These are phyloP conservation scores for Aspergillus texensis DNA, from an alignment of 2,329 filamentous ascomycete genomes.

Conservation along the genomic window DNA sequence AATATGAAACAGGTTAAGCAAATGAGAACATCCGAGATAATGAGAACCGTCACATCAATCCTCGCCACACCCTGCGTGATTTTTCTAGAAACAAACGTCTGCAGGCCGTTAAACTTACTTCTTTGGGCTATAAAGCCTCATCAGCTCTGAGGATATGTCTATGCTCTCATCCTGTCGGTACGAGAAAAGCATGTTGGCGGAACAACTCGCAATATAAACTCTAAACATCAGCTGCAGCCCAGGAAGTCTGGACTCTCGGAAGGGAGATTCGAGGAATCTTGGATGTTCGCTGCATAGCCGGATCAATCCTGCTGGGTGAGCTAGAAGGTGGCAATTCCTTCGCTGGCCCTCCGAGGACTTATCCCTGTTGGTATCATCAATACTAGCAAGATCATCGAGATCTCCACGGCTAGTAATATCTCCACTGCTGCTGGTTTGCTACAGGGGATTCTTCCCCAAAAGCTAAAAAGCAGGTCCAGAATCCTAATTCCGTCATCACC, in stretches of 20 bases:
- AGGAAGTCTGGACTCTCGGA: not conserved
- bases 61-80: too few relatives aligned
- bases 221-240: not conserved
- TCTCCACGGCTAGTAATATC: conserved; percentile 82
- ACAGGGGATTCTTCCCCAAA: conserved; percentile 66
- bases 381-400: conserved; percentile 94
- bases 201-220: not conserved
- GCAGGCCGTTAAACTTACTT: not conserved
- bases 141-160: not conserved
- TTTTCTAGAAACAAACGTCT: too few relatives aligned
- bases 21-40: not conserved
- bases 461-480: conserved; percentile 65
- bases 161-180: not conserved
- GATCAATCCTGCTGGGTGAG: not conserved
- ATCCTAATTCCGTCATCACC: conserved; percentile 74
- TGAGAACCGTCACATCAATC: not conserved
- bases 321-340: not conserved
- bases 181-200: not conserved
- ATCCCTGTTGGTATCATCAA: conserved; percentile 88
- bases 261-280: not conserved
- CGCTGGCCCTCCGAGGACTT: conserved; percentile 53
- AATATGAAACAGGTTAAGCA: not conserved
- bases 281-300: not conserved
- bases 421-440: conserved; percentile 76
- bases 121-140: not conserved